Conservation (phyloP, 257 asterid genomes). For the Avicennia marina region DNA sequence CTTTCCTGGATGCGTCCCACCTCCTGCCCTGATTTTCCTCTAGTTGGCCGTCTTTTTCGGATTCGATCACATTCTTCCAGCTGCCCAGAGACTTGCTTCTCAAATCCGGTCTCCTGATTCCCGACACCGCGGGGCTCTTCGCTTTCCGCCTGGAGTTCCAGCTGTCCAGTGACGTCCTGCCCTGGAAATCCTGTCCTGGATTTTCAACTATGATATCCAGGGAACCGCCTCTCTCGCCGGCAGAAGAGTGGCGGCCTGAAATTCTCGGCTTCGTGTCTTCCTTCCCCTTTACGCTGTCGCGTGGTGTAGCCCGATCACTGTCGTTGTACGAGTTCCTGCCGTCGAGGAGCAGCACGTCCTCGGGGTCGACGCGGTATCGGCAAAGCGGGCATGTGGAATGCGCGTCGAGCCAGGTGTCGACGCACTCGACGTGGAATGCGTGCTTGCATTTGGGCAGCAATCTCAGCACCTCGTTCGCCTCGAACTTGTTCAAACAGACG, state of each 20-base stretch:
- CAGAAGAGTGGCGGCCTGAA: slow-evolving; percentile 65
- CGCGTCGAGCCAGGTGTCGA: slow-evolving; percentile 76
- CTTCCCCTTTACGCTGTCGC: not conserved
- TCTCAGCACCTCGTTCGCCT: not conserved
- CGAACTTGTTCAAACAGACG: not conserved
- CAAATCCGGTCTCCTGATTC: too few species aligned
- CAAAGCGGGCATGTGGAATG: slow-evolving; percentile 88
- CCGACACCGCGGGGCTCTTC: not conserved
- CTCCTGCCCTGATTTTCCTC: slow-evolving; percentile 20
- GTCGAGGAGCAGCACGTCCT: slow-evolving; percentile 48
- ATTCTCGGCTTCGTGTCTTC: slow-evolving; percentile 19
- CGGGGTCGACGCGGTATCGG: slow-evolving; percentile 67
- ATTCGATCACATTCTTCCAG: too few species aligned
- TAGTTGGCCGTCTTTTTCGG: too few species aligned
- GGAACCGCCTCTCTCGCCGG: slow-evolving; percentile 42
- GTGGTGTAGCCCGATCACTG: not conserved
- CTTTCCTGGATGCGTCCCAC: slow-evolving; percentile 34
- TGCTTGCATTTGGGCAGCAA: slow-evolving; percentile 20
- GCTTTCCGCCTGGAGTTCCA: slow-evolving; percentile 29
- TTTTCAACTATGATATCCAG: slow-evolving; percentile 47
- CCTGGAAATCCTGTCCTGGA: slow-evolving; percentile 16
- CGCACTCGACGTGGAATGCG: slow-evolving; percentile 77
- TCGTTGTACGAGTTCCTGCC: not conserved
- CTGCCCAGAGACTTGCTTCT: too few species aligned
- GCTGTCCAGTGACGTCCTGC: slow-evolving; percentile 61